A percentile compares a stretch with the other conserved stretches of the same genome.
Conservation (phyloP, 805 yeast species). For the Cyberlindnera bimundalis region DNA sequence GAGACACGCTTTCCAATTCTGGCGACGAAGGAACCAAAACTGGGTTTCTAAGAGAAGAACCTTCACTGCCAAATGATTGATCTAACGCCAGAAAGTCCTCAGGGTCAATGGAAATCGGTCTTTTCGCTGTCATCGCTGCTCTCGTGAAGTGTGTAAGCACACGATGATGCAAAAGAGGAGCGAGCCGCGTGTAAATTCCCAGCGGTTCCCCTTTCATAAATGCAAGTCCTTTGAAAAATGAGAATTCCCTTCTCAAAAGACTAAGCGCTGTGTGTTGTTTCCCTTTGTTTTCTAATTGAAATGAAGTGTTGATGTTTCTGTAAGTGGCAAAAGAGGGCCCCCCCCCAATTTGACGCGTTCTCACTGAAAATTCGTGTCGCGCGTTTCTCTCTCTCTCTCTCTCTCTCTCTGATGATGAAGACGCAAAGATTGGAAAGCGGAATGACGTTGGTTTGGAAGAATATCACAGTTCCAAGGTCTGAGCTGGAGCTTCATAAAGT, state of each 20-base stretch:
- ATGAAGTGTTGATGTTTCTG: constrained; percentile 1
- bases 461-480: constrained; percentile 17
- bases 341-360: no score
- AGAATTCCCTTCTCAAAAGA: no score
- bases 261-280: constrained; percentile 1
- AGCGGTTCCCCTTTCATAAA: constrained; percentile 2
- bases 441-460: constrained; percentile 20
- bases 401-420: no score
- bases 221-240: no score
- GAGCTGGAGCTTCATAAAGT: constrained; percentile 65
- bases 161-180: constrained; percentile 7
- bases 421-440: no score
- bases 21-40: not conserved
- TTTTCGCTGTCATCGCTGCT: not conserved
- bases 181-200: constrained; percentile 9
- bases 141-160: constrained; percentile 1
- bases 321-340: constrained; percentile 3
- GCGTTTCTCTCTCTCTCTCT: no score
- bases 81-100: constrained; percentile 24
- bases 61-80: constrained; percentile 13
- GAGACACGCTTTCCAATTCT: no score
- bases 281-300: no score
- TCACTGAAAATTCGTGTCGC: no score
- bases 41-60: not conserved
- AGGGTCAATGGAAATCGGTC: constrained; percentile 9